A percentile compares a stretch with the other conserved stretches of the same genome.
Conservation (phyloP, 768 basidiomycete species). For the Hydnomerulius pinastri region DNA sequence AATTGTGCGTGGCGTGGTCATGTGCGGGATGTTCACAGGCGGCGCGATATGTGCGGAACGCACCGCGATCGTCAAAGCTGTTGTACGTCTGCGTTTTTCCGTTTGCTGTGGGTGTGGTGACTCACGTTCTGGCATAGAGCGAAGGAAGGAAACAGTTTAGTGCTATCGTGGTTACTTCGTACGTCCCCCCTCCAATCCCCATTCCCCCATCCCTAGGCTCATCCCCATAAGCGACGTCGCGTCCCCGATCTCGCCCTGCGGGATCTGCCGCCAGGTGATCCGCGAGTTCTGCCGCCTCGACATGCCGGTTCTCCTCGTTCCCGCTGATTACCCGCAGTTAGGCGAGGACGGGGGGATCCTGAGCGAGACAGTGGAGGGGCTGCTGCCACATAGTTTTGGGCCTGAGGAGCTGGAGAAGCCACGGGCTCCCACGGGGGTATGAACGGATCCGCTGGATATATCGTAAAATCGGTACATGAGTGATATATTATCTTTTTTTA, state of each 20-base stretch:
- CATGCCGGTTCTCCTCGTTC: slow-evolving; percentile 74
- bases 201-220: no score
- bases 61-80: slow-evolving; percentile 93
- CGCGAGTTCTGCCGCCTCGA: slow-evolving; percentile 80
- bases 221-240: slow-evolving; percentile 60
- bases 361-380: slow-evolving; percentile 67
- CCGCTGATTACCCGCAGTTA: slow-evolving; percentile 56
- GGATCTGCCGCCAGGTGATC: slow-evolving; percentile 89
- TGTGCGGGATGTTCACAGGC: slow-evolving; percentile 46
- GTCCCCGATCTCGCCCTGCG: slow-evolving; percentile 78
- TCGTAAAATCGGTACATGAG: no score
- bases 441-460: no score
- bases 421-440: no score
- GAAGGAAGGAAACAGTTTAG: slow-evolving; percentile 72
- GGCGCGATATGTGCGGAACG: slow-evolving; percentile 93
- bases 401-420: slow-evolving; percentile 69
- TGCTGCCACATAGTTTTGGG: slow-evolving; percentile 88
- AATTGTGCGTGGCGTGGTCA: neutral
- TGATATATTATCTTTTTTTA: no score
- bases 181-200: slow-evolving; percentile 31
- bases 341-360: slow-evolving; percentile 39
- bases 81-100: slow-evolving; percentile 51
- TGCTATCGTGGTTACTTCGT: slow-evolving; percentile 84
- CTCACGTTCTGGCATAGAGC: slow-evolving; percentile 65
- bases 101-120: no score